A percentile compares a stretch with the other conserved stretches of the same genome.
phyloP scores from a whole-genome alignment of 2,329 filamentous ascomycete species.

The Colletotrichum cuscutae region DNA sequence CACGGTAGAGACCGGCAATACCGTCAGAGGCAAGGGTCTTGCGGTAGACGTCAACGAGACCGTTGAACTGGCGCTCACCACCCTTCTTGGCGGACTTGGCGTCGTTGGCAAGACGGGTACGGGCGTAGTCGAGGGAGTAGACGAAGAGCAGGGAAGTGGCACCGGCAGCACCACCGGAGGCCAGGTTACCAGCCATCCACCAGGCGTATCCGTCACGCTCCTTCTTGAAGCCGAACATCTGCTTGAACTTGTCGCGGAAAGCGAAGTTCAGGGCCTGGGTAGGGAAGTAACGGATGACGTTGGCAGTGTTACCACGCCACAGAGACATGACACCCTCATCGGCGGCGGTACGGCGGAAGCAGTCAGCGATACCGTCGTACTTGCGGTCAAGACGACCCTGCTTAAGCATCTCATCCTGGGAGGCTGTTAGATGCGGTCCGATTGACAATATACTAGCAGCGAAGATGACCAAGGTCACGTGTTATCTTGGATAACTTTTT shows the following conservation, averaged over 20 bases:
- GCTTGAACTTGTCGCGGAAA: conserved; percentile 99
- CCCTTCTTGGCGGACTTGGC: conserved; percentile 97
- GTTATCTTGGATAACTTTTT: background rate
- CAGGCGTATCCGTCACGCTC: conserved; percentile 96
- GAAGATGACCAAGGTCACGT: conserved; percentile 24
- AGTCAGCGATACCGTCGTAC: conserved; percentile 93
- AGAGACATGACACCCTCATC: conserved; percentile 94
- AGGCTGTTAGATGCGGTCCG: conserved; percentile 43
- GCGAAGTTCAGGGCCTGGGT: conserved; percentile 99
- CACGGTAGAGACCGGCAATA: conserved; percentile 99
- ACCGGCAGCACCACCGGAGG: conserved; percentile 99
- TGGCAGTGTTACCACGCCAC: conserved; percentile 99
- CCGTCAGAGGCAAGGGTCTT: conserved; percentile 99
- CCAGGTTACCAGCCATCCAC: conserved; percentile 99
- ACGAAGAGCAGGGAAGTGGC: conserved; percentile 99
- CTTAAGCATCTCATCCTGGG: conserved; percentile 99
- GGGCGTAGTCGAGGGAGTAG: conserved; percentile 99
- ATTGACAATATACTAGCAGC: no score
- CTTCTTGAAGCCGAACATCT: conserved; percentile 99
- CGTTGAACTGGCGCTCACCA: conserved; percentile 99
- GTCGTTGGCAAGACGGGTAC: conserved; percentile 99
- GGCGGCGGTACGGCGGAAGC: conserved; percentile 91
- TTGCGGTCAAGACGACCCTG: conserved; percentile 97
- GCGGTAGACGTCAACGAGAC: conserved; percentile 99
- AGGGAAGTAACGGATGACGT: conserved; percentile 99